Percentiles rank a stretch among this genome's conserved stretches.
Conservation (phyloP, 164 flowering plant genomes). For the Macadamia tetraphylla region DNA sequence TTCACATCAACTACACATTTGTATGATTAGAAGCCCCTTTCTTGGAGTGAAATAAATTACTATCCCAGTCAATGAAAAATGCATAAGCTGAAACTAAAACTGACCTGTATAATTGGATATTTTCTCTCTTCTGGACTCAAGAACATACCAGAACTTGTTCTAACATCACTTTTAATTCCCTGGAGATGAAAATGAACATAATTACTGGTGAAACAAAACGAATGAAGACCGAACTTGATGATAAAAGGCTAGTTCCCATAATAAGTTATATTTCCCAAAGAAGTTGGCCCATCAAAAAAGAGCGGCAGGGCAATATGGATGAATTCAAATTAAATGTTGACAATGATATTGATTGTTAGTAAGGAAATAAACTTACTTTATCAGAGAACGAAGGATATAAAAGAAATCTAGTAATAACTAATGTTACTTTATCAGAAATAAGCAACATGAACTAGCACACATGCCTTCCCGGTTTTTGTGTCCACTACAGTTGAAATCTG, state of each 20-base stretch:
- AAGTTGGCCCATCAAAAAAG: too few species aligned
- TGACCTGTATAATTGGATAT: slow-evolving; percentile 76
- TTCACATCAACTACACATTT: not conserved
- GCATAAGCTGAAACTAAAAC: slow-evolving; percentile 11
- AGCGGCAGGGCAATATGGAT: too few species aligned
- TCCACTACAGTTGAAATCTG: slow-evolving; percentile 87
- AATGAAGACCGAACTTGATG: not conserved
- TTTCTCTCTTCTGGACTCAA: slow-evolving; percentile 54
- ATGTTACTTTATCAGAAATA: too few species aligned
- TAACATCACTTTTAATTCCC: slow-evolving; percentile 84
- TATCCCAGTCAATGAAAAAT: not conserved
- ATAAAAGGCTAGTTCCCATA: too few species aligned
- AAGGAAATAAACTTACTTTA: too few species aligned
- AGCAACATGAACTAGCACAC: not conserved
- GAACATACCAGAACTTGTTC: slow-evolving; percentile 99
- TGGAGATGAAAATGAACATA: slow-evolving; percentile 14
- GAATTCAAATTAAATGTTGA: too few species aligned
- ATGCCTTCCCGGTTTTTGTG: slow-evolving; percentile 85
- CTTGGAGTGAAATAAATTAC: not conserved
- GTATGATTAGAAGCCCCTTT: not conserved
- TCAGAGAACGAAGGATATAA: too few species aligned
- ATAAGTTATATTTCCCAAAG: too few species aligned
- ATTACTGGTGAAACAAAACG: not conserved
- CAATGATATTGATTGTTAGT: too few species aligned
- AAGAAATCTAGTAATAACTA: too few species aligned